These are phyloP conservation scores for Cymbopogon flexuosus DNA, from an alignment of 202 grass and related monocot genomes.

Conservation along the genomic window DNA sequence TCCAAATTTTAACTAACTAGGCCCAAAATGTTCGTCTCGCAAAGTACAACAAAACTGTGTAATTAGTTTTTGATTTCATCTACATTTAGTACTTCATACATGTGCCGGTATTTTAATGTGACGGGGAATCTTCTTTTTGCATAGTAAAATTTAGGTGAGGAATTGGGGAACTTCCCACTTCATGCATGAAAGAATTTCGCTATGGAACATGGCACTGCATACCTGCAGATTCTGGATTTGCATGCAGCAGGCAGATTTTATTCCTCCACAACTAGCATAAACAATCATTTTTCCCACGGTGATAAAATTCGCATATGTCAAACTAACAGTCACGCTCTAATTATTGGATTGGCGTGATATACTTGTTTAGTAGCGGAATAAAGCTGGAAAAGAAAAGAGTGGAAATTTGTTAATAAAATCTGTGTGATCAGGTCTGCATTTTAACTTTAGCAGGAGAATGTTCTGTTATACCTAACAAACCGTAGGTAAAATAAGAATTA, in stretches of 20 bases:
- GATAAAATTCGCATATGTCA: neutral
- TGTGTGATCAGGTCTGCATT: neutral
- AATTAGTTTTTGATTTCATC: too few relatives aligned
- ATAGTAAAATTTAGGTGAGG: too few relatives aligned
- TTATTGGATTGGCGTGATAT: neutral
- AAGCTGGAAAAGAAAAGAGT: neutral
- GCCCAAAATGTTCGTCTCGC: too few relatives aligned
- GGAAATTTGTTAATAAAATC: neutral
- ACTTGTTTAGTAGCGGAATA: slow-evolving; percentile 22
- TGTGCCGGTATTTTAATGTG: too few relatives aligned
- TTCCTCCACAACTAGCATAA: neutral
- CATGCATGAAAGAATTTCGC: slow-evolving; percentile 5
- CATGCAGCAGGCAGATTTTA: neutral
- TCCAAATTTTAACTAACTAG: too few relatives aligned
- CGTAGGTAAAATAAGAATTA: neutral
- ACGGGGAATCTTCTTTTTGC: too few relatives aligned
- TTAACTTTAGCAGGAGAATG: neutral
- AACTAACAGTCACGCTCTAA: neutral
- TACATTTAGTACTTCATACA: too few relatives aligned
- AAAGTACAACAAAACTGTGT: too few relatives aligned
- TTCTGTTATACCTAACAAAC: neutral
- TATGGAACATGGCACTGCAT: neutral
- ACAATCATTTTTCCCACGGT: neutral
- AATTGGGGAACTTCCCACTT: too few relatives aligned
- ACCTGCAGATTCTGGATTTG: neutral